Evolutionary conservation across 2,329 filamentous ascomycete genomes (phyloP), one percentile per base, ranked within the genome.

Genomic region (Aspergillus udagawae): DNA sequence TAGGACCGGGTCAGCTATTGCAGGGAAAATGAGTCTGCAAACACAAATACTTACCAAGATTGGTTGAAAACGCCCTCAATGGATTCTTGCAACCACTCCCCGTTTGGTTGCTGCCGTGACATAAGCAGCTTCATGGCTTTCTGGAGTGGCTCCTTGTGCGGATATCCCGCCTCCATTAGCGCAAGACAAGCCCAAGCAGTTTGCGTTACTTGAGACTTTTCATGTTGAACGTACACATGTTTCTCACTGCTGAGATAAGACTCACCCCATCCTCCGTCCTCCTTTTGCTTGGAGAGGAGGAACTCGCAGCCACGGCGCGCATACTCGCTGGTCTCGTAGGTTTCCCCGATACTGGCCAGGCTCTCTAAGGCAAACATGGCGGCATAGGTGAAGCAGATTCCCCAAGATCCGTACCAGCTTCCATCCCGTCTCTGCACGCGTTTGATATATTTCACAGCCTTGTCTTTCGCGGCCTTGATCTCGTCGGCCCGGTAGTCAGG

Each of bases 21-120:
- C 32, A 54, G 28, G 5, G 10, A 17, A 49, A 10, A 25, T n/a
- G 45, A 3, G 38, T n/a, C 55, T n/a, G 2, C n/a, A 51, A 4
- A 32, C 35, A 49, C n/a, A 12, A 20, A 17, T 41, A 82, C 83
- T 77, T 73, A 87, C 85, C 93, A 97, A 68, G 88, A 94, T 80
- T 97, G 96, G 77, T 99, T 99, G 77, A 99, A 99, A 10, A 99
- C 94, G 2, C 94, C 94, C 74, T 99, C 94, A 66, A 99, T 97
- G 0, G 89, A 88, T 75, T 97, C 94, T 72, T 97, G 92, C 64
- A 90, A 72, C 94, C 94, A 99, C 77, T 97, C 92, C 35, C 94
- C 94, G 69, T 96, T 96, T 2, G 80, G 71, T 73, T 91, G 87
- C 78, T 99, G 94, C 51, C 93, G 84, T 29, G 82, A 77, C 87